Conservation (phyloP, 1,284 basidiomycete species). For the Microbotryum saponariae region DNA sequence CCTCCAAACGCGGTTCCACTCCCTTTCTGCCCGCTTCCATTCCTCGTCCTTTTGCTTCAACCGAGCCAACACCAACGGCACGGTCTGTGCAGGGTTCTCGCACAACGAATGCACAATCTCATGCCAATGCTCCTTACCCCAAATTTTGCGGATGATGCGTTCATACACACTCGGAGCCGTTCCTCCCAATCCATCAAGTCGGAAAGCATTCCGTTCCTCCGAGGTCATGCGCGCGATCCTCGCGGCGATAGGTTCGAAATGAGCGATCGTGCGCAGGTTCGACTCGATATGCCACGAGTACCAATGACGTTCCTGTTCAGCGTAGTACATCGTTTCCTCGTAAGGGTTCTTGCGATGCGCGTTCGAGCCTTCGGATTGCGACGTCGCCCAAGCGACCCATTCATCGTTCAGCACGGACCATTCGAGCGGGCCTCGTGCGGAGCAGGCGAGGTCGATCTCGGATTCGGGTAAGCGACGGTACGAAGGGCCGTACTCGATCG, state of each 20-base stretch:
- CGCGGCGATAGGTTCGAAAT: conserved; percentile 28
- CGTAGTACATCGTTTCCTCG: conserved; percentile 91
- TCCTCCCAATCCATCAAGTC: conserved; percentile 67
- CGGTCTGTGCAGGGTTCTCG: conserved; percentile 80
- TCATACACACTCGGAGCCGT: conserved; percentile 81
- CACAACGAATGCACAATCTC: conserved; percentile 88
- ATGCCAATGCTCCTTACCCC: conserved; percentile 70
- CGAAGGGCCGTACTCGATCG: conserved; percentile 61
- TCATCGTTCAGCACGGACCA: conserved; percentile 93
- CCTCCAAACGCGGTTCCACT: conserved; percentile 96
- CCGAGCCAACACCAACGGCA: conserved; percentile 84
- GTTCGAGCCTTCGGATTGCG: conserved; percentile 75
- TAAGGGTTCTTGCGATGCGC: conserved; percentile 96
- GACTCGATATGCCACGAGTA: conserved; percentile 32
- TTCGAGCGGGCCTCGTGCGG: conserved; percentile 87
- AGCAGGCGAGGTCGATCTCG: conserved; percentile 84
- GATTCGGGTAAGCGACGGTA: conserved; percentile 83
- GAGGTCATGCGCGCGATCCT: conserved; percentile 82
- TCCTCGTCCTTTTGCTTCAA: conserved; percentile 95
- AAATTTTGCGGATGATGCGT: conserved; percentile 88
- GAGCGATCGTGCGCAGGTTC: conserved; percentile 22
- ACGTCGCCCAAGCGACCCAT: conserved; percentile 96
- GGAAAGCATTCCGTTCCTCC: conserved; percentile 78
- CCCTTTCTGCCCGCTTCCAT: conserved; percentile 88
- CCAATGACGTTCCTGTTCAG: conserved; percentile 78